Evolutionary conservation across 78 protist genomes (phyloP).

Genomic region (slime mould (Dictyostelium discoideum)): dicty_2.7 NC_007088.5:7822501-7823000

Average conservation of each 20-base stretch:
- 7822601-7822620: not conserved
- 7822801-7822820: slow-evolving; percentile 62
- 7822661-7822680: slow-evolving; percentile 19
- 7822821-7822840: slow-evolving; percentile 46
- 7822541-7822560: too few relatives aligned
- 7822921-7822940: not conserved
- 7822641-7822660: slow-evolving; percentile 16
- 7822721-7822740: not conserved
- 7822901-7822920: slow-evolving; percentile 14
- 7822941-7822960: too few relatives aligned
- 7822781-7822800: not conserved
- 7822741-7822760: slow-evolving; percentile 28
- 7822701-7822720: not conserved
- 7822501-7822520: not conserved
- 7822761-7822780: not conserved
- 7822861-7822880: slow-evolving; percentile 29
- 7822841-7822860: slow-evolving; percentile 18
- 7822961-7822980: not conserved
- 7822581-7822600: slow-evolving; percentile 34
- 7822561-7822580: too few relatives aligned
- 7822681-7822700: not conserved
- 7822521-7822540: too few relatives aligned
- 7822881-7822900: slow-evolving; percentile 38
- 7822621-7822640: slow-evolving; percentile 3
- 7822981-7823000: slow-evolving; percentile 39